Evolutionary conservation across 768 basidiomycete genomes (phyloP), one percentile per base, ranked within the genome.

Genomic region (Candolleomyces eurysporus): DNA sequence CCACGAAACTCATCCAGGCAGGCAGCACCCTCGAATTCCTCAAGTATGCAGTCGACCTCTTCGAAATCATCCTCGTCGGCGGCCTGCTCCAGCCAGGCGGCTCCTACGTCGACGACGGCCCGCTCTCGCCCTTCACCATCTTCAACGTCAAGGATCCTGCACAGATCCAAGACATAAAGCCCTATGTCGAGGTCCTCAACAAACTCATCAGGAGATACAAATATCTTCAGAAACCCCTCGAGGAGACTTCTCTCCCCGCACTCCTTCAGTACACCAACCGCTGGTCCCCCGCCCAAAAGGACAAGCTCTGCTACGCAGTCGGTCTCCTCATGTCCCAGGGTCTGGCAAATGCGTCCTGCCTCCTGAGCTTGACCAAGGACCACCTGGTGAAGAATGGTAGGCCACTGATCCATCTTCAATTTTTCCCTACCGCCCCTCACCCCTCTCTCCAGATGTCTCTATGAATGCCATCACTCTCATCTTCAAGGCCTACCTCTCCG

Each of bases 191-290:
- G 63, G 96, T 97, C 40, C 82, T 98, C 68, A 94, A 94, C 76
- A 96, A 94, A 79, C 89, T 98, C 61, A 94, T 96, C 81, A 84
- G 96, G 77, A 89, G 96, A 78, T 98, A 98, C 84, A 98, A 98
- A 77, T 99, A 98, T 83, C 92, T 99, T 68, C 96, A 98, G 76
- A 94, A 90, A 75, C 94, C 96, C 48, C 87, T 99, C 52, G 96
- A 98, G 75, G 90, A 88, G 72, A 84, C 82, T 40, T 83, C 92
- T 58, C 82, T 98, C 14, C 92, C 93, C 3, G 82, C 82, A 49
- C 82, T 98, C 53, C 77, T 99, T 62, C 95, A 98, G 75, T 94
- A 94, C 70, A 86, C 89, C 71, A 86, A 92, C 70, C 90, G 90
- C 69, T 98, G 94, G 94, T 75, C 87, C 3, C 72, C 83, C 5